phyloP scores from a whole-genome alignment of 495 filamentous ascomycete genomes.

The Ramalina peruviana region DNA sequence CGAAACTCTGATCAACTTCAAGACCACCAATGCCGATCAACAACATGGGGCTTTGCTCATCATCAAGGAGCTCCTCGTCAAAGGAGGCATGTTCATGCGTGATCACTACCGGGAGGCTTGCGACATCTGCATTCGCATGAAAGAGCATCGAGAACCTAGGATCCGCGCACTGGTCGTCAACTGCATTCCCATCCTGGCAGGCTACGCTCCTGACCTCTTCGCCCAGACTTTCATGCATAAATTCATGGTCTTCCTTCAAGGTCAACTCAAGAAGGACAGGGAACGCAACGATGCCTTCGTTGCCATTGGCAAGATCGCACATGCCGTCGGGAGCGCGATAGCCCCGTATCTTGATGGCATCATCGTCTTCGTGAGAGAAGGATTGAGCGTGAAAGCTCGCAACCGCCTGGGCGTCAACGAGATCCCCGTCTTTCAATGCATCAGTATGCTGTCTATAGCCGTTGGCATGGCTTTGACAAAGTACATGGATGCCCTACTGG shows the following conservation, averaged over 20 bases:
- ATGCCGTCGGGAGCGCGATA: constrained; percentile 83
- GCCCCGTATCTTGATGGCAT: constrained; percentile 92
- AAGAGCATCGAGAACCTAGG: constrained; percentile 76
- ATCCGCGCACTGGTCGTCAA: constrained; percentile 79
- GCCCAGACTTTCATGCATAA: constrained; percentile 69
- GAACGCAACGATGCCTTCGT: constrained; percentile 86
- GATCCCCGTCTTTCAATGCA: constrained; percentile 92
- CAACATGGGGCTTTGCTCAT: constrained; percentile 87
- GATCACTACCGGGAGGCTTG: constrained; percentile 75
- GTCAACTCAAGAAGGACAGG: constrained; percentile 89
- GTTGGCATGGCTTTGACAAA: constrained; percentile 95
- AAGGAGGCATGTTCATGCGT: constrained; percentile 98
- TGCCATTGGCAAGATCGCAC: constrained; percentile 91
- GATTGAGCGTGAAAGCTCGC: constrained; percentile 67
- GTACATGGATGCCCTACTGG: constrained; percentile 89
- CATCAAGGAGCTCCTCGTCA: constrained; percentile 76
- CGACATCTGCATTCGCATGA: constrained; percentile 78
- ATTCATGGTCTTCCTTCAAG: constrained; percentile 92
- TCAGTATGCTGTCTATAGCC: constrained; percentile 87
- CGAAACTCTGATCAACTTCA: constrained; percentile 66
- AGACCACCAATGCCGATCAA: constrained; percentile 62
- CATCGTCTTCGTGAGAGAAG: constrained; percentile 80
- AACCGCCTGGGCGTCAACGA: constrained; percentile 58
- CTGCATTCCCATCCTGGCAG: constrained; percentile 84
- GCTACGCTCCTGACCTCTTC: constrained; percentile 81